phyloP scores from a whole-genome alignment of 768 basidiomycete genomes.

The Suillus bovinus region DNA sequence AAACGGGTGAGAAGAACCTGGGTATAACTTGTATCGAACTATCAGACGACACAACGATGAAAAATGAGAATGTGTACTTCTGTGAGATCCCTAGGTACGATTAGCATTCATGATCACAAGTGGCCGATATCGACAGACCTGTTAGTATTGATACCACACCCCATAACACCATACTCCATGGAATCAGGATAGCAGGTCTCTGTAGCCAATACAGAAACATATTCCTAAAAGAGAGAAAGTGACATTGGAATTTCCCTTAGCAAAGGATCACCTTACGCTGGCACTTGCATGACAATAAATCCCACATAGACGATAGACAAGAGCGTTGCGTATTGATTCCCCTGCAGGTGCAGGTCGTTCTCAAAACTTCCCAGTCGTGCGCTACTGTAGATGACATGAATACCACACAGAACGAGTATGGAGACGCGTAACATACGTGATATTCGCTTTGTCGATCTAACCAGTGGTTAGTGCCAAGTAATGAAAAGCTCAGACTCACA shows the following conservation, averaged over 20 bases:
- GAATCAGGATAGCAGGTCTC: constrained; percentile 28
- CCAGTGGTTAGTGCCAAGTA: background rate
- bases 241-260: background rate
- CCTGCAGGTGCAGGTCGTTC: constrained; percentile 56
- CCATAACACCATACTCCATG: constrained; percentile 33
- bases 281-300: constrained; percentile 74
- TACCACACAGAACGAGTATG: background rate
- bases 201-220: constrained; percentile 33
- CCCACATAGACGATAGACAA: constrained; percentile 65
- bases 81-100: constrained; percentile 1
- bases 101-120: background rate
- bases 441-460: constrained; percentile 67
- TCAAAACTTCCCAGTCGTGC: constrained; percentile 69
- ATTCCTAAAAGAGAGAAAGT: constrained; percentile 17
- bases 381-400: constrained; percentile 40
- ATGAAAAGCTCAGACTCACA: constrained; percentile 10
- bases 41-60: background rate
- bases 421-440: constrained; percentile 39
- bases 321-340: constrained; percentile 60
- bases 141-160: constrained; percentile 39
- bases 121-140: constrained; percentile 20
- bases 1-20: constrained; percentile 38
- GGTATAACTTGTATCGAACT: constrained; percentile 8
- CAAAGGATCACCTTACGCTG: constrained; percentile 46
- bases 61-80: constrained; percentile 1